A percentile compares a stretch with the other conserved stretches of the same genome.
Conservation (phyloP, 257 asterid species). For the Ophiorrhiza pumila region DNA sequence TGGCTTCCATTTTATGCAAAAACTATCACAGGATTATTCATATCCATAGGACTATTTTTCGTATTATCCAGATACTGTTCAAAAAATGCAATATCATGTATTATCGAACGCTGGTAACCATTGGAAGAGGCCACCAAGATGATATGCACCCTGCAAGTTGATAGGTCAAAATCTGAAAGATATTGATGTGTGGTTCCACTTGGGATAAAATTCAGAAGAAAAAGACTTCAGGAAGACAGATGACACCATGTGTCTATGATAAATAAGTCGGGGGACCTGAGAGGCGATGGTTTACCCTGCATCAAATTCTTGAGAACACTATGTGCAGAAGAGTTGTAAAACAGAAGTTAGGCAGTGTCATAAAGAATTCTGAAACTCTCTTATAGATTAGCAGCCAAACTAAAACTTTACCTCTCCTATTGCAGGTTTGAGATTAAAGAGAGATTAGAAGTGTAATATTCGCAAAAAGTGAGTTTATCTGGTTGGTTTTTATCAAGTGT, state of each 20-base stretch:
- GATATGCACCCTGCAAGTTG: not conserved
- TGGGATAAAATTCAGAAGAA: not conserved
- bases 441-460: too few species aligned
- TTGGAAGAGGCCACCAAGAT: constrained; percentile 8
- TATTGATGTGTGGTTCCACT: not conserved
- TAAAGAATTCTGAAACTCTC: too few species aligned
- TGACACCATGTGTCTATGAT: not conserved
- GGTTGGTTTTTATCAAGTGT: too few species aligned
- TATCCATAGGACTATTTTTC: not conserved
- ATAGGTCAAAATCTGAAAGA: not conserved
- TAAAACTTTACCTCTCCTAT: too few species aligned
- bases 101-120: constrained; percentile 2
- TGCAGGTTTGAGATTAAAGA: too few species aligned
- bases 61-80: constrained; percentile 3
- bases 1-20: not conserved
- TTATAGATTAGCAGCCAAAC: too few species aligned
- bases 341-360: too few species aligned
- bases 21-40: not conserved
- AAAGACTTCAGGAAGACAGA: not conserved
- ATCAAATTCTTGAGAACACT: not conserved
- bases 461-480: too few species aligned
- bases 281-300: too few species aligned
- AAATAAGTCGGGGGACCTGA: too few species aligned
- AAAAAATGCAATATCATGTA: constrained; percentile 3
- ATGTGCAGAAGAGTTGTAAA: not conserved